Evolutionary conservation across 1,284 basidiomycete species (phyloP), one percentile per base, ranked within the genome.

Genomic region (Omphalotus olearius): DNA sequence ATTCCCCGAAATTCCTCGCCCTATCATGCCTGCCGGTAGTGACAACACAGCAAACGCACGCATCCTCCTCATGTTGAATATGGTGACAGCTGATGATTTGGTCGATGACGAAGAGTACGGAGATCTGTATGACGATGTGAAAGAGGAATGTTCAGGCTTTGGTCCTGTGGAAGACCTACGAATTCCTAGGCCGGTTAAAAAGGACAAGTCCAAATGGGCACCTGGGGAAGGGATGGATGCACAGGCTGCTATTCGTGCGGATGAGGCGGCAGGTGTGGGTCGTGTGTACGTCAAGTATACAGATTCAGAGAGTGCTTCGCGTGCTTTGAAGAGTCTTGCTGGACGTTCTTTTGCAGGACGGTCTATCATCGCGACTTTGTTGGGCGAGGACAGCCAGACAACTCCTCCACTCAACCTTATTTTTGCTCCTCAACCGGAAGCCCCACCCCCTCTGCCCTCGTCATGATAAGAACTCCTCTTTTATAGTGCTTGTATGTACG

Each of bases 31-130:
- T 52, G 87, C 88, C 6, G 30, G 30, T 33, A 84, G 84, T 52
- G 82, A 87, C 59, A 72, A 74, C 47, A 77, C 75, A 28, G 70
- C 69, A 10, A 16, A 40, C 38, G 38, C 38, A 17, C 84, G 90
- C 40, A 94, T 96, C 65, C 80, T 99, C 65, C 86, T 98, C 64
- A 91, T 99, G 87, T 76, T 99, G 64, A 99, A 99, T 79, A 99
- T 99, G 97, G 94, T 99, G 57, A 92, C 91, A 0, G 71, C 91
- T 2, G 96, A 99, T 52, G 96, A 99, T 66, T 80, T 99, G 50
- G 70, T 80, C 23, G 88, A 95, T 64, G 96, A 98, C 66, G 75
- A 86, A 56, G 96, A 99, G 64, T 99, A 97, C 65, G 82, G 82
- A 16, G 96, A 99, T 60, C 85, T 99, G 52, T 83, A 92, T 57